phyloP scores from a whole-genome alignment of 2,329 filamentous ascomycete genomes.

The Fusarium nelsonii region DNA sequence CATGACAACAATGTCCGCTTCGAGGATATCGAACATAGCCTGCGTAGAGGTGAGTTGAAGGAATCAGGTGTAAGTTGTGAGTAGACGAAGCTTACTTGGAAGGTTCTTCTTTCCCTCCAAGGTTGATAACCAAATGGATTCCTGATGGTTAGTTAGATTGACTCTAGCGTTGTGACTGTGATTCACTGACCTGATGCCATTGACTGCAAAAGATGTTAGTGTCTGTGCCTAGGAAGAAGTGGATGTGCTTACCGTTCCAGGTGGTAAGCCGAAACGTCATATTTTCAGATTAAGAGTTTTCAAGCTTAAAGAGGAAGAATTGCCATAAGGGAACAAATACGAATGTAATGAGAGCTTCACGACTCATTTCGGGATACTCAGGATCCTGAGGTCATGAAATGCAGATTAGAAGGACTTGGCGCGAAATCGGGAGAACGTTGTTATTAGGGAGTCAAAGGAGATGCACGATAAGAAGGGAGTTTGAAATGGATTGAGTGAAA shows the following conservation, averaged over 20 bases:
- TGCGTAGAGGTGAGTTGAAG: conserved; percentile 49
- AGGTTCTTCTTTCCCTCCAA: conserved; percentile 79
- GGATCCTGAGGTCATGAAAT: conserved; percentile 12
- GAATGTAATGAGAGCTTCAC: neutral
- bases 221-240: neutral
- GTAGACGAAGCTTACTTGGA: conserved; percentile 64
- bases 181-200: conserved; percentile 77
- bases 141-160: conserved; percentile 56
- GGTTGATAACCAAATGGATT: conserved; percentile 88
- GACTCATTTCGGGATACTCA: conserved; percentile 18
- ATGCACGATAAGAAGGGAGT: too few relatives aligned
- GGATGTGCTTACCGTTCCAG: conserved; percentile 76
- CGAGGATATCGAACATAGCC: conserved; percentile 94
- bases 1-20: conserved; percentile 93
- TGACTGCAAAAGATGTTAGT: conserved; percentile 64
- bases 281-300: conserved; percentile 38
- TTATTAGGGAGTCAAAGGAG: neutral
- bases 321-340: neutral
- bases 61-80: neutral
- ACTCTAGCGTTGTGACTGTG: neutral
- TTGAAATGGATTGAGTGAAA: fast-evolving
- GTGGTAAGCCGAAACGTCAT: conserved; percentile 87
- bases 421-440: neutral
- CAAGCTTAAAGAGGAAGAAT: neutral
- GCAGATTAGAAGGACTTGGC: neutral